Conservation (phyloP, 202 grass and related monocot species). For the Panicum hallii region DNA sequence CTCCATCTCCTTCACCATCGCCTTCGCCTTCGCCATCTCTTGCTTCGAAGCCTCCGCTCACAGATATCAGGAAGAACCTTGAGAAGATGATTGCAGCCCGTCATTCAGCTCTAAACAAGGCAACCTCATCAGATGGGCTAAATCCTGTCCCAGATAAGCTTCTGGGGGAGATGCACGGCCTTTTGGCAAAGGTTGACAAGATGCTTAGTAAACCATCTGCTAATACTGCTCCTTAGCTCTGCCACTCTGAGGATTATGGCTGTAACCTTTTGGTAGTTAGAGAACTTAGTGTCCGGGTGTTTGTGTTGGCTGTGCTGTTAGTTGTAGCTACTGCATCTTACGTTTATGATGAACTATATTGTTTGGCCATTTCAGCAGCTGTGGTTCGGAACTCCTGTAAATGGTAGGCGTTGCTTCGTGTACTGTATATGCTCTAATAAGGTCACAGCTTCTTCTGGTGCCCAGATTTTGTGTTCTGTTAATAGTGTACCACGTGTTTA, state of each 20-base stretch:
- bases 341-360: constrained; percentile 30
- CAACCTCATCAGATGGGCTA: constrained; percentile 40
- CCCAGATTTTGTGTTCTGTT: neutral
- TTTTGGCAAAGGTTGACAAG: constrained; percentile 71
- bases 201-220: constrained; percentile 47
- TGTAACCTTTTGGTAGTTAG: constrained; percentile 46
- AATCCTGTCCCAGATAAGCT: constrained; percentile 51
- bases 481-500: neutral
- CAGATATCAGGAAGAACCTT: constrained; percentile 78
- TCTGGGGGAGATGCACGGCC: constrained; percentile 76
- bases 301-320: constrained; percentile 32
- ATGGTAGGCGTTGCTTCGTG: constrained; percentile 22
- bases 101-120: constrained; percentile 43
- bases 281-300: neutral
- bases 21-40: constrained; percentile 29
- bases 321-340: constrained; percentile 32
- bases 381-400: constrained; percentile 22
- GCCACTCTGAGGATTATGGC: constrained; percentile 18
- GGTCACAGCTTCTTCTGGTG: constrained; percentile 7
- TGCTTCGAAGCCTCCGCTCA: constrained; percentile 56
- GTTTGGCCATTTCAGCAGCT: constrained; percentile 38
- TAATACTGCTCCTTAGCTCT: constrained; percentile 37
- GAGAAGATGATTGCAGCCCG: constrained; percentile 83
- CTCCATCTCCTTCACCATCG: constrained; percentile 6
- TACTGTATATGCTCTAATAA: neutral